Evolutionary conservation across 805 yeast genomes (phyloP), one percentile per base, ranked within the genome.

Genomic region (Lachancea kluyveri): DNA sequence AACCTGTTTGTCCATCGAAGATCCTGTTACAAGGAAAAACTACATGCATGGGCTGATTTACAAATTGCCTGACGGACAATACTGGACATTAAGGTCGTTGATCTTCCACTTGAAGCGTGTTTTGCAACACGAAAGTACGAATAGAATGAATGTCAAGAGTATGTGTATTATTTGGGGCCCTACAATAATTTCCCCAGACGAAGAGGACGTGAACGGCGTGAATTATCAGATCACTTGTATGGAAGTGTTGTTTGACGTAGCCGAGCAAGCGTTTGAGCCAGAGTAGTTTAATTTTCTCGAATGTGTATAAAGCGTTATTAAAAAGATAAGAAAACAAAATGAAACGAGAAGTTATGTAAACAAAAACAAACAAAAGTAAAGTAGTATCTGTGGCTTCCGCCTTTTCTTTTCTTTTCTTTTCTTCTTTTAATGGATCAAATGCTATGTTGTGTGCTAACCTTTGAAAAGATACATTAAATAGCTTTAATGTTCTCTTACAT

Each of bases 121-220:
- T 9, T 74, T 79, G 22, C 69, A 70, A 17, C 67, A 76, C 35
- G 79, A 77, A 48, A 67, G 67, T 13, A 45, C 59, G 21, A 86
- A 87, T 53, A 70, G 92, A 52, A 92, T 92, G 98, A 77, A 77
- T 28, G 68, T 78, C 36, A 79, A 79, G 49, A 79, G 82, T 38
- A 58, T 92, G 46, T 84, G 94, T 28, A 84, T 85, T 23, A 87
- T 90, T 22, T 92, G 98, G 98, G 96, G 96, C 0, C 95, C 95
- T 12, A 83, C 84, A 2, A 60, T 92, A 31, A 69, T 92, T 54
- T 72, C 79, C 12, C 74, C 77, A 28, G 82, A 75, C 45, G 74
- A 72, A 36, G 71, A 73, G 15, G 79, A 76, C 38, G 72, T 76
- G 3, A 83, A 78, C 41, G 95, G 77, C 48, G 74, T 83, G 64